phyloP scores from a whole-genome alignment of 306 rosid genomes.

The Trifolium pratense region DNA sequence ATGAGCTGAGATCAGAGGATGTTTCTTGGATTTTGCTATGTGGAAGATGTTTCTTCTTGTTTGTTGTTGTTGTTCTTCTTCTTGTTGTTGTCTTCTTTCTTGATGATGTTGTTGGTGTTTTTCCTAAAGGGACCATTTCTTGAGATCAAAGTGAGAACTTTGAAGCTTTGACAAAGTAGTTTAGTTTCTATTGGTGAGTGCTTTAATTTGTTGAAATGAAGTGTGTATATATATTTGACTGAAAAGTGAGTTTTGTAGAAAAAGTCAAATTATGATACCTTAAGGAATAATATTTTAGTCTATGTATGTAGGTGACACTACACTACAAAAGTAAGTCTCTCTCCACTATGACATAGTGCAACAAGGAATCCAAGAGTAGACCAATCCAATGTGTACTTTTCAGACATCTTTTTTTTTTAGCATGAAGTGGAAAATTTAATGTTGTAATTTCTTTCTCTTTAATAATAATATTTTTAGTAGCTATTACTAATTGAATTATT shows the following conservation, averaged over 20 bases:
- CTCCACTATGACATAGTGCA: conserved; percentile 17
- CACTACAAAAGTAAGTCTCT: conserved; percentile 28
- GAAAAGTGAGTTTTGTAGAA: conserved; percentile 45
- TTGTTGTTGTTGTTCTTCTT: conserved; percentile 35
- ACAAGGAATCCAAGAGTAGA: conserved; percentile 7
- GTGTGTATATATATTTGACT: conserved; percentile 41
- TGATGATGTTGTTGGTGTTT: conserved; percentile 36
- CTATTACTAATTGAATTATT: no score
- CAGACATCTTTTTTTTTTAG: not conserved
- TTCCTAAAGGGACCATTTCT: conserved; percentile 60
- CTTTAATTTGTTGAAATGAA: conserved; percentile 14
- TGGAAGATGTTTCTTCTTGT: conserved; percentile 37
- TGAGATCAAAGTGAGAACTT: not conserved
- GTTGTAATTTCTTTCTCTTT: no score
- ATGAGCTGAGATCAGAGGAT: conserved; percentile 34
- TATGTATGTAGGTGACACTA: not conserved
- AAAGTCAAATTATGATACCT: conserved; percentile 41
- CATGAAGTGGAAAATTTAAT: no score
- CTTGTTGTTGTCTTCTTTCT: conserved; percentile 33
- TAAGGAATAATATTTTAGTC: conserved; percentile 31
- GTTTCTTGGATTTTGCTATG: conserved; percentile 28
- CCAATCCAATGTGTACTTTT: not conserved
- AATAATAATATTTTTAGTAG: no score
- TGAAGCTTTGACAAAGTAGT: not conserved
- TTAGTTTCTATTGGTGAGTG: conserved; percentile 32